Base-by-base conservation (phyloP, 306 rosid species). In the Cicer arietinum region DNA sequence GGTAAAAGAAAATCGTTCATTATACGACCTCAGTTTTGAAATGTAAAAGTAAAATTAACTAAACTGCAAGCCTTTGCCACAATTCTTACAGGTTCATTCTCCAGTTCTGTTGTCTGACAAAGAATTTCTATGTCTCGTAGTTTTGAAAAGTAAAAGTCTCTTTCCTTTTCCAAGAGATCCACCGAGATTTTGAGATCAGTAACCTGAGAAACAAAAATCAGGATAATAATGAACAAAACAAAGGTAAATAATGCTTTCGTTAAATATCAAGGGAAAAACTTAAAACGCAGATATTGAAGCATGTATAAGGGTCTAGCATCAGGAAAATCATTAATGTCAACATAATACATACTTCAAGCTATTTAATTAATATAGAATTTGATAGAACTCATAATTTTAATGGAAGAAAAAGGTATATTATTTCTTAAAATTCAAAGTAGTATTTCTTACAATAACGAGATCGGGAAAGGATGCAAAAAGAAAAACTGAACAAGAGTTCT, bases 131-230 rank as follows among this genome's bases (percentile, higher is more conserved):
- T 80, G 77, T 94, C 99, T 87, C 99, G 83, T 80, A 94, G 80
- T 77, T 94, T 94, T 66, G 93, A 92, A 48, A 95, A 95, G 90
- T 95, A 95, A 56, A 95, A 95, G 74, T 95, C 99, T 78, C 99
- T 78, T 82, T 95, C 99, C 80, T 95, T 95, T 77, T 95, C 99
- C 90, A 95, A 77, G 58, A 85, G 81, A 88, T 95, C 97, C 73
- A 95, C 90, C 2, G 97, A 92, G 47, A 88, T 75, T 82, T 90
- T 95, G 69, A 95, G 98, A 75, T 90, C 98, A 18, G 90, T 80
- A 77, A 95, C 77, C 99, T 95, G 90, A 51, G 16, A 59, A 84
- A 81, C 44, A 79, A 47, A 77, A 57, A 76, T 57, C 44, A 77
- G 51, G 71, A 82, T 56, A 76, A 53, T 35, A 46, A 45, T 11